phyloP scores from a whole-genome alignment of 257 asterid species.

The Echites panduratus region DNA sequence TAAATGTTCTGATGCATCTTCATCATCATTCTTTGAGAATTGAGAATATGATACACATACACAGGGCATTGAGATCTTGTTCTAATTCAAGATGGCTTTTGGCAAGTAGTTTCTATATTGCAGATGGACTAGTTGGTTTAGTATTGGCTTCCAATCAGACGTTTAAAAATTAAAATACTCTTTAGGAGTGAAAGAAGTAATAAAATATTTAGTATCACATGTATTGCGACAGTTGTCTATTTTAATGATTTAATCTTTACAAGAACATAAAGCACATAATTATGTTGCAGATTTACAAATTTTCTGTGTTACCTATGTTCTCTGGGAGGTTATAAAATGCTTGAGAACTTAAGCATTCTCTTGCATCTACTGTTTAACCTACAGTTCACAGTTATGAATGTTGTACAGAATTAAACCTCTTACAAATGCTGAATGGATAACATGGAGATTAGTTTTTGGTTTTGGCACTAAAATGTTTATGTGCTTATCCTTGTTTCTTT shows the following conservation, averaged over 20 bases:
- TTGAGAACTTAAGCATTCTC: background rate
- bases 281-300: too few relatives aligned
- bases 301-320: background rate
- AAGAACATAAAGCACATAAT: background rate
- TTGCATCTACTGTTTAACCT: background rate
- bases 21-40: too few relatives aligned
- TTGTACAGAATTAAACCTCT: too few relatives aligned
- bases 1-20: background rate
- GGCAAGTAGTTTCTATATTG: background rate
- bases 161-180: too few relatives aligned
- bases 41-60: background rate
- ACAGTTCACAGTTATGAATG: background rate
- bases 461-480: background rate
- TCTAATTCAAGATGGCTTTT: background rate
- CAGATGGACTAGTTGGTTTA: background rate
- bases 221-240: background rate
- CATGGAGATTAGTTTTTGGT: too few relatives aligned
- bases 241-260: background rate
- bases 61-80: background rate
- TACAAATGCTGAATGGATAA: too few relatives aligned
- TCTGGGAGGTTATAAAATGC: too few relatives aligned
- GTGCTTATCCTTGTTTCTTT: background rate
- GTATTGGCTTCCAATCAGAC: too few relatives aligned
- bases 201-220: too few relatives aligned
- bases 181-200: too few relatives aligned